Base-by-base conservation (phyloP, 1,284 basidiomycete genomes). In the Porodaedalea pini region DNA sequence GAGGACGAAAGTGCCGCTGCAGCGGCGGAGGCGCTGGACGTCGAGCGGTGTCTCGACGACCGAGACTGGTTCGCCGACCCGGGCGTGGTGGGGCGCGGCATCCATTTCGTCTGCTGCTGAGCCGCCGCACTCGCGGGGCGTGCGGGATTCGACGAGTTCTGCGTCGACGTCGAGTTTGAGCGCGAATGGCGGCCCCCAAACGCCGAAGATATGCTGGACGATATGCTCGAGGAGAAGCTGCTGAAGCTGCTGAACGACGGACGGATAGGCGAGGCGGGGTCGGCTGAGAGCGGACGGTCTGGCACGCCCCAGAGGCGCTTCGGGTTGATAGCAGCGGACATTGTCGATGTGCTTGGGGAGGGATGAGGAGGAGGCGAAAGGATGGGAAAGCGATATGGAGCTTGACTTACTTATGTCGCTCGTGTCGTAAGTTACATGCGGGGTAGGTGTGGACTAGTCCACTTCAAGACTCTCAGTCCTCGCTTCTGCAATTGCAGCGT, bases 1-100 rank as follows among this genome's bases (percentile, higher is more conserved):
- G 57, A 17, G 29, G 45, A 34, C 13, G 36, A n/a, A n/a, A 44
- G 29, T 13, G 44, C 51, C 37, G 57, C 51, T 8, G 57, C 44
- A 5, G 57, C 57, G 27, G 57, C 57, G 34, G 57, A 58, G 31
- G 57, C 51, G 31, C 57, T 54, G 21, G 57, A 54, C 15, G 51
- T 54, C 29, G 57, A 54, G 23, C 55, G 47, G 19, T 57, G 55
- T 13, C 57, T 31, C 10, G 57, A 37, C 15, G 39, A 27, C 15
- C 40, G 37, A 31, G 44, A 34, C 21, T 47, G 44, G 44, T 41
- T 47, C 21, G 51, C 25, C 13, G 51, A 11, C 25, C 34, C 57
- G 29, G 52, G 57, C 4, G 57, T 50, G n/a, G 32, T 41, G 2
- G 51, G 23, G n/a, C 51, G 51, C 11, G 57, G 57, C 6, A 49